Evolutionary conservation across 768 basidiomycete genomes (phyloP), one percentile per base, ranked within the genome.

Genomic region (Infundibulicybe gibba): DNA sequence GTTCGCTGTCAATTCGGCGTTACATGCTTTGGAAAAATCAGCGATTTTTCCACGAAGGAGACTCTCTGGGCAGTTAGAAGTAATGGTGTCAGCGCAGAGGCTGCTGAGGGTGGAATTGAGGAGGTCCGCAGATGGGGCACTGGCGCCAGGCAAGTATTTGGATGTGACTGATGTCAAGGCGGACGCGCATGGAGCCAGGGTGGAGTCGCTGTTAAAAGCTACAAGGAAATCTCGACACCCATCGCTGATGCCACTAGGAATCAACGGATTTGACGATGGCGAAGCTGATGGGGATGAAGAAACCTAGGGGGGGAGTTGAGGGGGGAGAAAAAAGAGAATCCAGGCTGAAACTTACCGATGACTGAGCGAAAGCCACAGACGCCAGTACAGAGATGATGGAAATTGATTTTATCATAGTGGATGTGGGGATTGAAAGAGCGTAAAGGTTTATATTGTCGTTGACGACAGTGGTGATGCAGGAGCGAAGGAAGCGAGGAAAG

Each of bases 11-110:
- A 99, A 69, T 69, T 98, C 95, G 15, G 59, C 48, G 1, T 69
- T 48, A 74, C 95, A 99, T 10, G 77, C 73, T 8, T 76, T 57
- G 63, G 84, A 83, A 69, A 97, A 97, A 6, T 70, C 48, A 44
- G 79, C 67, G 45, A 97, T 80, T 54, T 80, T 72, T 35, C 69
- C 49, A 45, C 85, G 78, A 59, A 97, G 63, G 48, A 72, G 59
- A 34, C 66, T 74, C 32, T 79, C 71, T 5, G 80, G 68, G 68
- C 91, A 94, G 2, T 69, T 52, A 14, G 46, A 54, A 35, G 72
- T 60, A 20, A 76, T 67, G 5, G 70, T 61, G 32, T 69, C 55
- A 15, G 71, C 57, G 71, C 89, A 93, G 30, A 92, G 61, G 41
- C 48, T 61, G 53, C 50, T 59, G n/a, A 92, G 68, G 6, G 85